Evolutionary conservation across 2,329 filamentous ascomycete species (phyloP).

Genomic region (Acrodontium crateriforme): DNA sequence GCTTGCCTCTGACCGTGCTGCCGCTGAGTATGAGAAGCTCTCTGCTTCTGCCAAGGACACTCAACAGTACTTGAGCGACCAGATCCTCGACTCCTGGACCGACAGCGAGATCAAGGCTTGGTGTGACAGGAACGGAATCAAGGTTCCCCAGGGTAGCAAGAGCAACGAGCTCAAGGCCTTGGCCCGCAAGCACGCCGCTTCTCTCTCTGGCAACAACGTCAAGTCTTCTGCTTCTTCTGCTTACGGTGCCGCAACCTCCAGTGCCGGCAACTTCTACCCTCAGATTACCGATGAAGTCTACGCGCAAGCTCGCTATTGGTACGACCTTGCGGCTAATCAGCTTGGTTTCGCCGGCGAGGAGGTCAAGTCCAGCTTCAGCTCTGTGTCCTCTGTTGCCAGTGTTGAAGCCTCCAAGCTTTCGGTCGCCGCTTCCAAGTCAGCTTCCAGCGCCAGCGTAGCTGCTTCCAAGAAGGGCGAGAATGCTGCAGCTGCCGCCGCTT

Average conservation of each 20-base stretch:
- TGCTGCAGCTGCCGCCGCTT: slow-evolving; percentile 15
- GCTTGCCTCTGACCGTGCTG: slow-evolving; percentile 26
- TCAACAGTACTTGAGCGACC: slow-evolving; percentile 64
- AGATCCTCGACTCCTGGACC: slow-evolving; percentile 78
- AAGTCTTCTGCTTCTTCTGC: slow-evolving; percentile 27
- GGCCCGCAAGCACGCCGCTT: slow-evolving; percentile 71
- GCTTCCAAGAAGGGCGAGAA: slow-evolving; percentile 19
- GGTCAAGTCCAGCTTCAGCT: slow-evolving; percentile 22
- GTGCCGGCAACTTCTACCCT: slow-evolving; percentile 60
- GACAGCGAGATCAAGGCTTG: slow-evolving; percentile 86
- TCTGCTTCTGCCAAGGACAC: slow-evolving; percentile 43
- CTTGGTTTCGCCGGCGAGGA: slow-evolving; percentile 30
- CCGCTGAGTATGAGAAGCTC: slow-evolving; percentile 49
- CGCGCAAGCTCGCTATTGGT: slow-evolving; percentile 20
- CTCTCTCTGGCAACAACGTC: slow-evolving; percentile 47
- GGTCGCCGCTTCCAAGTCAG: slow-evolving; percentile 15
- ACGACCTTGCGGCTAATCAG: slow-evolving; percentile 31
- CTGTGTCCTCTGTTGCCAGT: slow-evolving; percentile 16
- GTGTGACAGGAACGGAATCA: slow-evolving; percentile 77
- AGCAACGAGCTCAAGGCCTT: slow-evolving; percentile 80
- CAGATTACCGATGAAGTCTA: slow-evolving; percentile 55
- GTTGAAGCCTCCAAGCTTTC: slow-evolving; percentile 7
- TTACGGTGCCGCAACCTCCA: slow-evolving; percentile 33
- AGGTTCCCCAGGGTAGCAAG: slow-evolving; percentile 83
- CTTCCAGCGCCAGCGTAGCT: slow-evolving; percentile 7